Conservation (phyloP, 2,329 filamentous ascomycete genomes). For the Arthrobotrys conoides region DNA sequence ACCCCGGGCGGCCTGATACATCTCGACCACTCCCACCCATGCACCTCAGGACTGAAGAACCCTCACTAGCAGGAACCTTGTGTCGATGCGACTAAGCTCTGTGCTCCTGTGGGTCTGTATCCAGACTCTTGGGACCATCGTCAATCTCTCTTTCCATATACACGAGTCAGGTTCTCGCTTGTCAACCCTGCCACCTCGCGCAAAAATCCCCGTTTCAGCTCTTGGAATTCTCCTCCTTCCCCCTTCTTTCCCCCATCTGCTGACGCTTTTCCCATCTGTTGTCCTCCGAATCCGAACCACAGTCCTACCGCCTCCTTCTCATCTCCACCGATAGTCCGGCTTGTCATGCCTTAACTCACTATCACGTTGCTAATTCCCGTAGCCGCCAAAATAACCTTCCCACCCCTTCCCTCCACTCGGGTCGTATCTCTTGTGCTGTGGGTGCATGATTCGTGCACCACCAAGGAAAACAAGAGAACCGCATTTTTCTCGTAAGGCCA, state of each 20-base stretch:
- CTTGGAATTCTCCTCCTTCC: constrained; percentile 54
- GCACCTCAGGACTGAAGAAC: constrained; percentile 12
- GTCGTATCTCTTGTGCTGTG: constrained; percentile 30
- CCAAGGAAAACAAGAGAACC: constrained; percentile 23
- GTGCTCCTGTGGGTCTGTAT: constrained; percentile 27
- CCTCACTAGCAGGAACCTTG: constrained; percentile 26
- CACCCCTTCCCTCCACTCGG: constrained; percentile 25
- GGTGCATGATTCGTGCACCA: constrained; percentile 53
- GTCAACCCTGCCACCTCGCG: constrained; percentile 56
- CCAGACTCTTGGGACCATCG: constrained; percentile 17
- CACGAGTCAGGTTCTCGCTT: constrained; percentile 60
- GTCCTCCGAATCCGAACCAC: constrained; percentile 50
- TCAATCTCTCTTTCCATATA: constrained; percentile 9
- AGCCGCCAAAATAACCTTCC: constrained; percentile 40
- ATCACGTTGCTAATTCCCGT: constrained; percentile 50
- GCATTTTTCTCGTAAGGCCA: constrained; percentile 39
- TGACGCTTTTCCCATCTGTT: constrained; percentile 39
- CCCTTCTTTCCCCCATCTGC: constrained; percentile 49
- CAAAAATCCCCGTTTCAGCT: constrained; percentile 60
- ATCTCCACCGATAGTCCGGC: constrained; percentile 58
- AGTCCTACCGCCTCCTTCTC: constrained; percentile 41
- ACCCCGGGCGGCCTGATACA: constrained; percentile 18
- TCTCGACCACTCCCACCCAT: constrained; percentile 5
- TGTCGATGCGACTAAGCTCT: constrained; percentile 22
- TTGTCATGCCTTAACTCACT: constrained; percentile 42